Conservation (phyloP, 1,284 basidiomycete genomes). For the Cystobasidium slooffiae region DNA sequence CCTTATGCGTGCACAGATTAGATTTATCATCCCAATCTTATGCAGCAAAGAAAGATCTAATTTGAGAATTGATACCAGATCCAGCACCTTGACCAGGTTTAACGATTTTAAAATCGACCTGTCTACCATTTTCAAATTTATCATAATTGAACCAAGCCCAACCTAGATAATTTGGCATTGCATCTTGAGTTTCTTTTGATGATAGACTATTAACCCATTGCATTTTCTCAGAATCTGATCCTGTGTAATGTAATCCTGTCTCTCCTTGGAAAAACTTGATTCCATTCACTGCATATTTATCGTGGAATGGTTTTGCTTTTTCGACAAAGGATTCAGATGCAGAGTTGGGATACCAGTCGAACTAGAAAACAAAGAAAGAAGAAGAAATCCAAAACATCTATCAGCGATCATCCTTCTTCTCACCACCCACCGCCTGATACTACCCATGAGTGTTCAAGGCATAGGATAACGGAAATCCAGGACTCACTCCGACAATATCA, state of each 20-base stretch:
- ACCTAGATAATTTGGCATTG: constrained; percentile 37
- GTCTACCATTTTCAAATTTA: constrained; percentile 40
- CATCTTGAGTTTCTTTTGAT: constrained; percentile 28
- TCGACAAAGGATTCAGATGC: constrained; percentile 37
- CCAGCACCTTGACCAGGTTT: constrained; percentile 27
- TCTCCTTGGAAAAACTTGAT: constrained; percentile 41
- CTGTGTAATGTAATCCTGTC: constrained; percentile 41
- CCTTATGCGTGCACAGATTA: neutral
- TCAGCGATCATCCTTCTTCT: neutral
- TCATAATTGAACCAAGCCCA: constrained; percentile 43
- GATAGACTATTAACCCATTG: constrained; percentile 40
- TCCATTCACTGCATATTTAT: constrained; percentile 34
- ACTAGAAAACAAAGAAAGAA: neutral
- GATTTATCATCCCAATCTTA: neutral
- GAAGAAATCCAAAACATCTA: neutral
- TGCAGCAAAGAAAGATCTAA: constrained; percentile 28
- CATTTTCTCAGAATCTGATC: constrained; percentile 33
- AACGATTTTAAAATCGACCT: constrained; percentile 41
- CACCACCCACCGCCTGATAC: neutral
- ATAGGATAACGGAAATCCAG: neutral
- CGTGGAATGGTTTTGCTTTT: constrained; percentile 39
- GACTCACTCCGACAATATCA: constrained; percentile 55
- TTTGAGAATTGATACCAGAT: constrained; percentile 27
- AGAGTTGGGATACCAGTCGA: constrained; percentile 37
- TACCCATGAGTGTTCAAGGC: neutral